Conservation (phyloP, 2,329 filamentous ascomycete genomes). For the Aspergillus udagawae region DNA sequence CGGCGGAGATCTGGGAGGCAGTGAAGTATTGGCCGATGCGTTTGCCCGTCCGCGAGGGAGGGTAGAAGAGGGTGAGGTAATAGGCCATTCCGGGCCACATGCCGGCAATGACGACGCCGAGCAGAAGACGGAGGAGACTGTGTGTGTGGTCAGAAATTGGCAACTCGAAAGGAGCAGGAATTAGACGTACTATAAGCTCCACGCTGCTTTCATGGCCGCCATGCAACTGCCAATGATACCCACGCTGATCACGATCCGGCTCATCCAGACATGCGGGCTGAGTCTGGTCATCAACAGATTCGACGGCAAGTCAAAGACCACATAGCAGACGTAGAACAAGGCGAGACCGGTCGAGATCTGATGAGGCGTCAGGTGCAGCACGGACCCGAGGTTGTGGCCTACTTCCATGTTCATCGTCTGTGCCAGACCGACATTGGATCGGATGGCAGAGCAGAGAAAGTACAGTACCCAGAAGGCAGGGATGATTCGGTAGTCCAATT, state of each 20-base stretch:
- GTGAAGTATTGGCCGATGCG: slow-evolving; percentile 88
- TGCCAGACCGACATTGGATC: slow-evolving; percentile 87
- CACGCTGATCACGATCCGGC: slow-evolving; percentile 81
- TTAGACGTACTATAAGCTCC: slow-evolving; percentile 69
- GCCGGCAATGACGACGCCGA: slow-evolving; percentile 83
- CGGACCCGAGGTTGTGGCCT: slow-evolving; percentile 69
- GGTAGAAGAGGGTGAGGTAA: slow-evolving; percentile 88
- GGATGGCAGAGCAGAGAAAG: slow-evolving; percentile 87
- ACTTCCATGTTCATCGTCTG: slow-evolving; percentile 80
- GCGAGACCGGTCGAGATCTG: slow-evolving; percentile 81
- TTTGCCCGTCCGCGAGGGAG: slow-evolving; percentile 79
- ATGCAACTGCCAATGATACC: slow-evolving; percentile 81
- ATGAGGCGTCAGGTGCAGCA: slow-evolving; percentile 65
- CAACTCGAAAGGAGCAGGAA: not conserved
- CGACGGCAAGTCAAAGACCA: slow-evolving; percentile 82
- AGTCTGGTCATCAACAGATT: slow-evolving; percentile 84
- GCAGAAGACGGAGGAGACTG: slow-evolving; percentile 70
- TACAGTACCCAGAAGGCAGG: slow-evolving; percentile 86
- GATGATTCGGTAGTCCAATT: slow-evolving; percentile 56
- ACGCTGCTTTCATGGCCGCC: slow-evolving; percentile 73
- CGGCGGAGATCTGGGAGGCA: slow-evolving; percentile 80
- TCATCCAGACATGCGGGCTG: slow-evolving; percentile 87
- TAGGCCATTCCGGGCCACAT: slow-evolving; percentile 97
- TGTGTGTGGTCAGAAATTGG: not conserved
- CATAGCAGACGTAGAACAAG: slow-evolving; percentile 89